Evolutionary conservation across 768 basidiomycete genomes (phyloP).

Genomic region (Trametes maxima): DNA sequence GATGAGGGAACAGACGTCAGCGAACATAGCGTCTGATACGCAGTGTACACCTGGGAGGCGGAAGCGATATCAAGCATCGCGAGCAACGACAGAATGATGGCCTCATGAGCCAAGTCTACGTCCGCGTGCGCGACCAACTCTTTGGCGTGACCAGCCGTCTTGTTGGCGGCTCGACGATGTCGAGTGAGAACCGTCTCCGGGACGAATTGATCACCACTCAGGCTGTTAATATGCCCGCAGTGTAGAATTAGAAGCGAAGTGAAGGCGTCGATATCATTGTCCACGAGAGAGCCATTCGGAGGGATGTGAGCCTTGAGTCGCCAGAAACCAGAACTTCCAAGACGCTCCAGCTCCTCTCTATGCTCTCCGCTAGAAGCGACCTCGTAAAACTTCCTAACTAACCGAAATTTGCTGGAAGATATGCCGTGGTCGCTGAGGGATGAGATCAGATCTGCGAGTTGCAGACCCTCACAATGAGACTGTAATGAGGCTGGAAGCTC

Average conservation of each 20-base stretch:
- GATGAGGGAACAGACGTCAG: constrained; percentile 47
- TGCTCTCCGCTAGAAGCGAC: constrained; percentile 38
- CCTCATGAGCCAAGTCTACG: constrained; percentile 40
- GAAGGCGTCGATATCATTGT: constrained; percentile 74
- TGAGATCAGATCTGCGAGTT: constrained; percentile 48
- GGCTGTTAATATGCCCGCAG: constrained; percentile 62
- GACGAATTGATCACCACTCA: constrained; percentile 48
- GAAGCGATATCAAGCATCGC: constrained; percentile 57
- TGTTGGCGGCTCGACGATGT: constrained; percentile 28
- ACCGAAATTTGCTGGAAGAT: constrained; percentile 73
- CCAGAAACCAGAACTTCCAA: constrained; percentile 76
- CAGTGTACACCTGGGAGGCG: constrained; percentile 51
- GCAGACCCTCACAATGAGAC: constrained; percentile 47
- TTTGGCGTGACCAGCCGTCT: not conserved
- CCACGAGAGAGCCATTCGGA: constrained; percentile 49
- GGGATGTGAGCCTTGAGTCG: constrained; percentile 80
- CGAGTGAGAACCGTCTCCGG: constrained; percentile 47
- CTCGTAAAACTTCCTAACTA: constrained; percentile 66
- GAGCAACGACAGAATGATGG: constrained; percentile 56
- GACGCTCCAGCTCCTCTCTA: constrained; percentile 40
- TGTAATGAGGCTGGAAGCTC: constrained; percentile 52
- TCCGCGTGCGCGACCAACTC: constrained; percentile 7
- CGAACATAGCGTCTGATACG: constrained; percentile 67
- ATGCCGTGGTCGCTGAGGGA: constrained; percentile 63
- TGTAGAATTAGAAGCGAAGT: constrained; percentile 60